phyloP scores from a whole-genome alignment of 2,329 filamentous ascomycete species.

The Colletotrichum australisinense region DNA sequence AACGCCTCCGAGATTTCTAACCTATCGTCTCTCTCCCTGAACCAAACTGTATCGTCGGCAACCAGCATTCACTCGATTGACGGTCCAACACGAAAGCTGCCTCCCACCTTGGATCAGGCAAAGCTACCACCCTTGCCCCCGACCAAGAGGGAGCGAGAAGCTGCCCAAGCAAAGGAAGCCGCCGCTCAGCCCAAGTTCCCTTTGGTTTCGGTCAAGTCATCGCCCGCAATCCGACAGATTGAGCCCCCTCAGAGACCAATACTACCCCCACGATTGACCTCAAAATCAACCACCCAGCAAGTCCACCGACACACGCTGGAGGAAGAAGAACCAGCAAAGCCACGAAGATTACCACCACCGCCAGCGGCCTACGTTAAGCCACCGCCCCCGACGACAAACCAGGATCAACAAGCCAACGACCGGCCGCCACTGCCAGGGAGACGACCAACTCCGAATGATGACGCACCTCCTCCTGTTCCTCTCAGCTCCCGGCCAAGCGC shows the following conservation, averaged over 20 bases:
- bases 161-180: conserved; percentile 51
- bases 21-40: conserved; percentile 64
- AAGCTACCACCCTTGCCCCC: conserved; percentile 69
- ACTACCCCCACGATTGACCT: conserved; percentile 63
- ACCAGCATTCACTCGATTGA: conserved; percentile 60
- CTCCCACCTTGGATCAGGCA: conserved; percentile 66
- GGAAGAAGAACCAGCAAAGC: conserved; percentile 24
- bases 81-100: conserved; percentile 59
- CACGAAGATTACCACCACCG: conserved; percentile 35
- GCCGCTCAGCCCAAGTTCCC: conserved; percentile 42
- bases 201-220: conserved; percentile 51
- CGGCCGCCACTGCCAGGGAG: conserved; percentile 33
- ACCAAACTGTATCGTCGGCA: conserved; percentile 56
- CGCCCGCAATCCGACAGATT: conserved; percentile 47
- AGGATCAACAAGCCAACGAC: conserved; percentile 27
- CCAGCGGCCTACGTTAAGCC: conserved; percentile 18
- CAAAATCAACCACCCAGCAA: conserved; percentile 53
- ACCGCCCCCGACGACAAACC: conserved; percentile 35
- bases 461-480: conserved; percentile 64
- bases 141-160: conserved; percentile 64
- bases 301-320: conserved; percentile 13
- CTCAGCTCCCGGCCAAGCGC: conserved; percentile 62
- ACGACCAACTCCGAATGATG: conserved; percentile 35
- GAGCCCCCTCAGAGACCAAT: conserved; percentile 50
- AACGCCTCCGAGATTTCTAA: conserved; percentile 68